Conservation (phyloP, 805 yeast genomes). For the Yarrowia bubula region DNA sequence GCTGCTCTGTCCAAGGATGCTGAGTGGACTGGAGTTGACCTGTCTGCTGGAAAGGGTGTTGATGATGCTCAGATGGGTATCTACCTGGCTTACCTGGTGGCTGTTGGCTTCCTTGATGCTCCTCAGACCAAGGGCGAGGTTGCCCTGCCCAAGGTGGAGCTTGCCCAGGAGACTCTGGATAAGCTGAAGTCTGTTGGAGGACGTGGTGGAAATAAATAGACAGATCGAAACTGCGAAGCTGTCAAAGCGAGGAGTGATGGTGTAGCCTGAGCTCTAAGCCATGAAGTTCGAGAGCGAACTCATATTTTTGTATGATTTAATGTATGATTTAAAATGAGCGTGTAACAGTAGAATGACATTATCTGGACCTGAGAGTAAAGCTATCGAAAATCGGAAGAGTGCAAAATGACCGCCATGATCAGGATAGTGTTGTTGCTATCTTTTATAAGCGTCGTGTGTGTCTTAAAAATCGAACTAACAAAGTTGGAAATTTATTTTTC, state of each 20-base stretch:
- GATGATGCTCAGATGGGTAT: slow-evolving; percentile 61
- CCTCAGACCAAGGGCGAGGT: slow-evolving; percentile 50
- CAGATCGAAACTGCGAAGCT: too few relatives aligned
- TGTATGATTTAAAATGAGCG: background rate
- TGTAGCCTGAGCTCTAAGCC: too few relatives aligned
- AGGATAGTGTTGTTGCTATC: too few relatives aligned
- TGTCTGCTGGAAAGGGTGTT: slow-evolving; percentile 73
- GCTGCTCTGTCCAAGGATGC: slow-evolving; percentile 62
- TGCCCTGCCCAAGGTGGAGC: slow-evolving; percentile 54
- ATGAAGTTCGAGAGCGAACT: too few relatives aligned
- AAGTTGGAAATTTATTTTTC: too few relatives aligned
- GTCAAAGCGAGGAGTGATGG: too few relatives aligned
- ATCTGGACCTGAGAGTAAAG: too few relatives aligned
- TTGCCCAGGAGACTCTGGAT: slow-evolving; percentile 45
- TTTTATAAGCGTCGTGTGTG: too few relatives aligned
- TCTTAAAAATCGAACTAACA: too few relatives aligned
- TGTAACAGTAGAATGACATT: too few relatives aligned
- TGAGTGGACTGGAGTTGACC: slow-evolving; percentile 63
- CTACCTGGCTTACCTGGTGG: slow-evolving; percentile 75
- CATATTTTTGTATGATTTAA: background rate
- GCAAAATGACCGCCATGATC: too few relatives aligned
- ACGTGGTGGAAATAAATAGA: slow-evolving; percentile 35
- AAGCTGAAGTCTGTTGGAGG: slow-evolving; percentile 43
- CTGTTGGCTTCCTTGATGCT: slow-evolving; percentile 72
- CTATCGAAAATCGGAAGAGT: too few relatives aligned